phyloP scores from a whole-genome alignment of 2,329 filamentous ascomycete species.

The Sclerotinia nivalis region DNA sequence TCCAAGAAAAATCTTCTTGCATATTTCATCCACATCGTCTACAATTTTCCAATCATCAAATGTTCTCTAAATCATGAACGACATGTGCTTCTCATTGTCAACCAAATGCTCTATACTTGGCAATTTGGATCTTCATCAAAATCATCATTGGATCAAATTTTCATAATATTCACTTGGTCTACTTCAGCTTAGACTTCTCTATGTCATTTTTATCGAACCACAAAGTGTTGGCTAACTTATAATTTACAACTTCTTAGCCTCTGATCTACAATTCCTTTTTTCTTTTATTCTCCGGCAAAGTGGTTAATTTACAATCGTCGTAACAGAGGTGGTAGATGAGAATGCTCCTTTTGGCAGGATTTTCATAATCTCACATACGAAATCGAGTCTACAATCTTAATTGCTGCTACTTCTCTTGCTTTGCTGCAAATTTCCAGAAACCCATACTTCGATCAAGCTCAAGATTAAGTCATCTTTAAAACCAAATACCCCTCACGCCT shows the following conservation, averaged over 20 bases:
- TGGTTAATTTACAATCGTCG: neutral
- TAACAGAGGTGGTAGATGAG: fast-evolving
- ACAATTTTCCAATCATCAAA: neutral
- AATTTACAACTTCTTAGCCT: neutral
- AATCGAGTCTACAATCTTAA: neutral
- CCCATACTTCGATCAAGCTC: neutral
- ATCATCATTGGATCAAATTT: neutral
- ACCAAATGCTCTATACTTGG: neutral
- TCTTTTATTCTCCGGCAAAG: neutral
- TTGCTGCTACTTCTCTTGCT: neutral
- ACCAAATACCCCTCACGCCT: neutral
- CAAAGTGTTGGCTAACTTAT: too few relatives aligned
- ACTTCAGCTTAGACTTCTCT: too few relatives aligned
- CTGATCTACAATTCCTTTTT: neutral
- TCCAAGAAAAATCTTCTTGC: neutral
- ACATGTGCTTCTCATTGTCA: neutral
- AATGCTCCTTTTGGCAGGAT: too few relatives aligned
- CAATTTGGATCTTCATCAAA: too few relatives aligned
- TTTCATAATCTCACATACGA: neutral
- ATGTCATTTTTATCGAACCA: neutral
- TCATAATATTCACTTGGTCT: neutral
- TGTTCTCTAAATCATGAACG: neutral
- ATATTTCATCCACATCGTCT: neutral
- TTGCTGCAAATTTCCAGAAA: neutral
- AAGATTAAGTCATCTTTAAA: neutral